Evolutionary conservation across 208 protist species (phyloP), one percentile per base, ranked within the genome.

Genomic region (Angomonas deanei): DNA sequence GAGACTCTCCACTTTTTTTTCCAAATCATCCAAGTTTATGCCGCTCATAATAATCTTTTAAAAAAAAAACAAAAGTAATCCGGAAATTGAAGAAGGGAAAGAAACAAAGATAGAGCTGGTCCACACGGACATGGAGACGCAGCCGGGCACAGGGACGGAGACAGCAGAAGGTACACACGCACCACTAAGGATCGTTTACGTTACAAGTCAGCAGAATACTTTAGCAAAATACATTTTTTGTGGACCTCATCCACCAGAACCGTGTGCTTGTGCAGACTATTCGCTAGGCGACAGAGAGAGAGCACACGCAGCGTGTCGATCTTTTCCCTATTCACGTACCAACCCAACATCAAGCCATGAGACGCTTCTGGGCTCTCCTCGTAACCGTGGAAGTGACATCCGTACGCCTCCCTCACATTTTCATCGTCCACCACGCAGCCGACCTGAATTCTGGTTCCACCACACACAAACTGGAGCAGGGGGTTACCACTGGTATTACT

Each of bases 311-410:
- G 62, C 1, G 72, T 55, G 13, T 59, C 69, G 19, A 67, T 13
- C 33, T 55, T 72, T 1, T 34, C 63, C 21, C 17, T 52, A 53
- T 11, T 60, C 65, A 27, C 69, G 39, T 19, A 76, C 84, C 84
- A 92, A 33, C 61, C 82, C 2, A 94, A 78, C 30, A 74, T 70
- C n/a, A 74, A 70, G 1, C 85, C 88, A 68, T 94, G 88, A 1
- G 78, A 64, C 3, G 81, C 61, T 0, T 68, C 69, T 0, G 60
- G 34, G 3, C 79, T 80, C 4, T 19, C 19, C 26, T 64, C 59
- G 68, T 94, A 94, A 19, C 80, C 21, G 46, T 92, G 85, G 36
- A 77, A 72, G 56, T 92, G 88, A 49, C 75, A 88, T 28, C 85
- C 88, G 56, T 94, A 94, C 15, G 69, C 67, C 11, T 38, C 50